These are phyloP conservation scores for Neonectria magnoliae DNA, from an alignment of 2,329 filamentous ascomycete species.

Conservation along the genomic window DNA sequence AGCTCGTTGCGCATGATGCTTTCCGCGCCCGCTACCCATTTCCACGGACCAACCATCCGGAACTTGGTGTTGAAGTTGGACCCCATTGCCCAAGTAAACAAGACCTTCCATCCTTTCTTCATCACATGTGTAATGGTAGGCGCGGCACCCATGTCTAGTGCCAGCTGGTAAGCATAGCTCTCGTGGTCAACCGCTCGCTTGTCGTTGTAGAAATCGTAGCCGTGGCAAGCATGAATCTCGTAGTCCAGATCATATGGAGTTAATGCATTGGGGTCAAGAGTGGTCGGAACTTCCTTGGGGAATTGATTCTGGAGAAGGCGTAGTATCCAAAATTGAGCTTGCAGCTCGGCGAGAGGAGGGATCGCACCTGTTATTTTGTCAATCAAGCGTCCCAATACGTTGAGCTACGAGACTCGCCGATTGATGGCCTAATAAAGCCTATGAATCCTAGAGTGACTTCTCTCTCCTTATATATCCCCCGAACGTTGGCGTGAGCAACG, in stretches of 20 bases:
- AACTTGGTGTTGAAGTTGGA: constrained; percentile 62
- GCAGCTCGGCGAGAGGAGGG: constrained; percentile 59
- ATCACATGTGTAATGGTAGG: constrained; percentile 50
- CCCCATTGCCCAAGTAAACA: constrained; percentile 58
- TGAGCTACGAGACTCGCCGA: constrained; percentile 43
- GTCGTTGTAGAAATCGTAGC: constrained; percentile 47
- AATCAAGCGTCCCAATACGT: background rate
- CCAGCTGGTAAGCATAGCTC: constrained; percentile 60
- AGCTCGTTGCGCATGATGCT: constrained; percentile 54
- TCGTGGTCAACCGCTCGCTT: constrained; percentile 60
- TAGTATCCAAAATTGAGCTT: constrained; percentile 59
- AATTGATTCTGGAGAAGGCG: constrained; percentile 48
- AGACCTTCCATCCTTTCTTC: constrained; percentile 49
- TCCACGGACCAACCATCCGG: constrained; percentile 57
- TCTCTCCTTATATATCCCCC: constrained; percentile 59
- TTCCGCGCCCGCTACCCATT: constrained; percentile 47
- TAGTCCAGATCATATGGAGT: constrained; percentile 53
- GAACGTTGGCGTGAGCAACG: constrained; percentile 60
- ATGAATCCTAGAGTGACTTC: constrained; percentile 56
- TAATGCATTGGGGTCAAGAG: constrained; percentile 39
- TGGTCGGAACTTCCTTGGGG: constrained; percentile 31
- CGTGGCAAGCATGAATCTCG: constrained; percentile 47
- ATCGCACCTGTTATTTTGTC: constrained; percentile 51
- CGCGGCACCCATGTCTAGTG: constrained; percentile 57
- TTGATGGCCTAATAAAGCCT: constrained; percentile 57